These are phyloP conservation scores for Marasmius oreades DNA, from an alignment of 1,284 basidiomycete species.

Conservation along the genomic window DNA sequence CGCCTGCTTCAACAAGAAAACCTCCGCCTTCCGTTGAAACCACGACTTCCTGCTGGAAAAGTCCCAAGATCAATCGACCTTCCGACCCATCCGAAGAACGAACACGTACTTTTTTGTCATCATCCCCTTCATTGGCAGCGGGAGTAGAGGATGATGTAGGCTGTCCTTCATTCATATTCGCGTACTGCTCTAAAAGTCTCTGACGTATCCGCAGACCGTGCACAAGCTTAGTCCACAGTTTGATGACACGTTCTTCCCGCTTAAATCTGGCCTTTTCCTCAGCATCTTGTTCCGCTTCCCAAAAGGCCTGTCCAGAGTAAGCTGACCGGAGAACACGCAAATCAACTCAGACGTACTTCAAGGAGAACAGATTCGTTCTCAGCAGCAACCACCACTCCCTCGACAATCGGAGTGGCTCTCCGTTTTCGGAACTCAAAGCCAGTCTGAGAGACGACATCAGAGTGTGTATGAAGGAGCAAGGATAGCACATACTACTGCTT, in stretches of 20 bases:
- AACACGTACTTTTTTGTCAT: conserved; percentile 15
- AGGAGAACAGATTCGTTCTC: conserved; percentile 78
- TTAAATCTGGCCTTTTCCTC: conserved; percentile 77
- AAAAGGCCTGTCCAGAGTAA: conserved; percentile 63
- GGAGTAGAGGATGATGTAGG: conserved; percentile 6
- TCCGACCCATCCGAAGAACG: not conserved
- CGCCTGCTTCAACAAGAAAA: conserved; percentile 67
- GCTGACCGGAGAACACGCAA: conserved; percentile 11
- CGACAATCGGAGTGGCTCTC: conserved; percentile 79
- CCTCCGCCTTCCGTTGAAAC: conserved; percentile 38
- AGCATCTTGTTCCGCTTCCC: conserved; percentile 75
- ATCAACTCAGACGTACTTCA: conserved; percentile 49
- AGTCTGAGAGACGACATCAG: conserved; percentile 43
- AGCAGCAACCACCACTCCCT: conserved; percentile 84
- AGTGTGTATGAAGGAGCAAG: conserved; percentile 2
- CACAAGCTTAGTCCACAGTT: conserved; percentile 86
- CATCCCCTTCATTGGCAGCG: conserved; percentile 14
- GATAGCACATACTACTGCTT: conserved; percentile 74
- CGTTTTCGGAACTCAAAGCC: conserved; percentile 97
- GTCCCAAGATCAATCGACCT: not conserved
- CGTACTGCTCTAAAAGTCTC: conserved; percentile 82
- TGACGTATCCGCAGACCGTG: conserved; percentile 85
- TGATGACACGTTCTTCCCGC: conserved; percentile 77
- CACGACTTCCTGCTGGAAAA: conserved; percentile 21
- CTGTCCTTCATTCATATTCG: conserved; percentile 31